phyloP scores from a whole-genome alignment of 495 filamentous ascomycete genomes.

The Lichenothelia convexa region DNA sequence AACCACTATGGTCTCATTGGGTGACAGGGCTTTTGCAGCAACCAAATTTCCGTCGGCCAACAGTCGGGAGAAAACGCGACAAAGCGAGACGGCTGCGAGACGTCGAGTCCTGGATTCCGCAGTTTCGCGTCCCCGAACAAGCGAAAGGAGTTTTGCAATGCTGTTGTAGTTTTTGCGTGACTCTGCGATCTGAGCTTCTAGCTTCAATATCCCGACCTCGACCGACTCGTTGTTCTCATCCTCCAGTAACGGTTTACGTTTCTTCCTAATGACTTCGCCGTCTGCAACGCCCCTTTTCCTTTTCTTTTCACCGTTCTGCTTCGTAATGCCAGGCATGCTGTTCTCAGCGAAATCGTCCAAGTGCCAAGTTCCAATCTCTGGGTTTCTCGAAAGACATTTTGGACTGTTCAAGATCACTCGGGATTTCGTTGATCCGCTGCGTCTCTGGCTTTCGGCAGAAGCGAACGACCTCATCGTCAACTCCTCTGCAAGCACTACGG shows the following conservation, averaged over 20 bases:
- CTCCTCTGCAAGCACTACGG: no score
- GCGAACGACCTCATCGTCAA: no score
- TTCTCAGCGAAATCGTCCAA: no score
- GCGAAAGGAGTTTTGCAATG: constrained; percentile 52
- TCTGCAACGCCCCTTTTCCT: constrained; percentile 21
- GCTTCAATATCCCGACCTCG: constrained; percentile 40
- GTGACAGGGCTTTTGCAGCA: constrained; percentile 39
- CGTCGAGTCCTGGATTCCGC: constrained; percentile 22
- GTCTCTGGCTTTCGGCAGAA: no score
- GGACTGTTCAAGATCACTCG: no score
- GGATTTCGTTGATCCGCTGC: no score
- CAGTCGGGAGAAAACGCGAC: constrained; percentile 73
- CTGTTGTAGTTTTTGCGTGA: constrained; percentile 87
- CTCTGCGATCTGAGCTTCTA: constrained; percentile 63
- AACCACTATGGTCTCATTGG: constrained; percentile 56
- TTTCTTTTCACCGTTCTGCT: no score
- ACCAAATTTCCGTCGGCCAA: constrained; percentile 56
- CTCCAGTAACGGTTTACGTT: constrained; percentile 21
- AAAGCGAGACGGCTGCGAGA: constrained; percentile 60
- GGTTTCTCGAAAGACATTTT: no score
- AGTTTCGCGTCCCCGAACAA: constrained; percentile 27
- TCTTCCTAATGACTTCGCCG: constrained; percentile 23
- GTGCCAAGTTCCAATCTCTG: no score
- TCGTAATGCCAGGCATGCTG: no score
- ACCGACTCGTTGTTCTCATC: constrained; percentile 23